Evolutionary conservation across 1,284 basidiomycete genomes (phyloP).

Genomic region (Lentinula novae-zelandiae): DNA sequence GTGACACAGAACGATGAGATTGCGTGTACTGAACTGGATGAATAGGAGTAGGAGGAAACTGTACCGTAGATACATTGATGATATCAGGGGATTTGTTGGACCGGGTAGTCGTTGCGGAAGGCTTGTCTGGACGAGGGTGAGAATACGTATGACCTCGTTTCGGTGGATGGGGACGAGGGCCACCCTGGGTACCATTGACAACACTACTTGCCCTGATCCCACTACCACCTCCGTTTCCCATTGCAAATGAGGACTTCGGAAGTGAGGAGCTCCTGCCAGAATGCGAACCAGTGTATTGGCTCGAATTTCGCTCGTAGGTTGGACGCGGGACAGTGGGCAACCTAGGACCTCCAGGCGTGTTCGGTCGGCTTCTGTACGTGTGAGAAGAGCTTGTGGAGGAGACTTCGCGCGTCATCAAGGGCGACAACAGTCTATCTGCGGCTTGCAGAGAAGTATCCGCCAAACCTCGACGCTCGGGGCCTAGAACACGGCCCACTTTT

Average conservation of each 20-base stretch:
- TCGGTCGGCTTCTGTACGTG: conserved; percentile 36
- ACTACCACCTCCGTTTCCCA: not conserved
- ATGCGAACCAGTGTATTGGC: not conserved
- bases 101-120: not conserved
- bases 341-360: conserved; percentile 45
- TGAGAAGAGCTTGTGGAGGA: conserved; percentile 16
- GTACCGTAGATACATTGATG: conserved; percentile 1
- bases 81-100: not conserved
- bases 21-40: conserved; percentile 12
- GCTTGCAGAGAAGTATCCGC: not conserved
- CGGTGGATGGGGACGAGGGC: conserved; percentile 16
- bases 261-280: conserved; percentile 3
- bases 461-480: not conserved
- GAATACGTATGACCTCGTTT: conserved; percentile 32
- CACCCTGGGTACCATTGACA: not conserved
- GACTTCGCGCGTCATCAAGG: not conserved
- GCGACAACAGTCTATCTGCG: not conserved
- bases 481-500: not conserved
- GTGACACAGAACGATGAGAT: conserved; percentile 11
- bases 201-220: not conserved
- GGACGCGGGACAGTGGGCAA: conserved; percentile 5
- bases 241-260: conserved; percentile 8
- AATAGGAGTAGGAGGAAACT: conserved; percentile 2
- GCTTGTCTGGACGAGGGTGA: conserved; percentile 5
- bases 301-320: not conserved